Evolutionary conservation across 2,329 filamentous ascomycete genomes (phyloP), one percentile per base, ranked within the genome.

Genomic region (Tolypocladium sp.): DNA sequence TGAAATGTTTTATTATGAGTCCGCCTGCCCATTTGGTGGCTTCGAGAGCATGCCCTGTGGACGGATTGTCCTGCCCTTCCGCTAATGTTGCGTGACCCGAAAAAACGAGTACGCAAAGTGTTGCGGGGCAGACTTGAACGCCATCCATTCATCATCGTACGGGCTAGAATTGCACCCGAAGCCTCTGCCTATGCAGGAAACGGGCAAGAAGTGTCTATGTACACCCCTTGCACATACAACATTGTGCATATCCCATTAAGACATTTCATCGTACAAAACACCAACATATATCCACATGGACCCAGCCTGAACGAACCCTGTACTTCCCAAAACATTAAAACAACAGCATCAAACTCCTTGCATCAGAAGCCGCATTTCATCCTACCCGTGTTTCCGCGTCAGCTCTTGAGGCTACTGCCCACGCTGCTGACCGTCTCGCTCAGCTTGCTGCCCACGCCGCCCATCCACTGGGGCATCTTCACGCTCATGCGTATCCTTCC

Each of bases 401-500:
- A 76, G 55, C 70, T 71, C 60, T 70, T 70, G 46, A 78, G 68
- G 56, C 73, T 80, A 63, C 74, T 80, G 30, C 73, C 76, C 20
- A 82, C 73, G 53, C 76, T 81, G 66, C 77, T 82, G 65, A 81
- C 72, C 40, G 76, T 80, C 53, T 79, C 77, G 62, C 72, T 78
- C 58, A 81, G 67, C 60, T 73, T 74, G 60, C 73, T 74, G 22
- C 78, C 71, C 41, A 76, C 66, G 6, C 76, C 75, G 17, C 79
- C 77, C 57, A 77, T 67, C 69, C 78, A 80, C 61, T 74, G 70
- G 17, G 66, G 66, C 63, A 78, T 68, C 74, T 82, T 83, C 52
- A 86, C 71, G 57, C 75, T 82, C 65, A 85, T 74, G 53, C 81
- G 75, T 22, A 96, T 83, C 66, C 91, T 86, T 0, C 92, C 93